Evolutionary conservation across 371 early-diverging fungal species (phyloP), one percentile per base, ranked within the genome.

Genomic region (Mortierella sp.): DNA sequence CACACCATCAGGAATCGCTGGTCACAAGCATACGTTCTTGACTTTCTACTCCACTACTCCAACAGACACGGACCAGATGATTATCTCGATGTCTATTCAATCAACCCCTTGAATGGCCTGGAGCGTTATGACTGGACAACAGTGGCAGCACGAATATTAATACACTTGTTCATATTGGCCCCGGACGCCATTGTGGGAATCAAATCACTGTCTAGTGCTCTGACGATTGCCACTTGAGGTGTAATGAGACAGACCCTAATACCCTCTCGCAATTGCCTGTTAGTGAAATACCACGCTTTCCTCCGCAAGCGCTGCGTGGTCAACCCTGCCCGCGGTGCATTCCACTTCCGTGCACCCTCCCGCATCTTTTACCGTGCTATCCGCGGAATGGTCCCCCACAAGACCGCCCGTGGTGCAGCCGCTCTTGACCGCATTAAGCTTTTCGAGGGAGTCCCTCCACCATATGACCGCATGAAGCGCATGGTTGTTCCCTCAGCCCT

Each of bases 371-470:
- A 93, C 89, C 95, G 96, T 83, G 90, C 96, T 52, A 89, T 99
- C 83, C 95, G 99, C 79, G 98, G 99, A 80, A 99, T 99, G 99
- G 82, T 99, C 78, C 99, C 99, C 61, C 98, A 99, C 93, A 99
- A 98, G 94, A 96, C 97, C 58, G 85, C 95, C 64, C 97, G 98
- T 83, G 99, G 99, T 86, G 93, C 95, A 68, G 93, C 93, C 58
- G 99, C 99, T 72, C 87, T 99, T 69, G 93, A 93, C 70, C 95
- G 99, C 86, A 87, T 99, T 80, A 96, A 96, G 92, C 91, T 97
- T 74, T 99, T 97, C 79, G 99, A 99, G 84, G 99, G 99, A 86
- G 93, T 98, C 71, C 99, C 99, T 61, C 88, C 97, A 76, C 97
- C 99, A 56, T 99, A 96, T 82, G 97, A 97, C 89, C 91, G 90